phyloP scores from a whole-genome alignment of 306 rosid species.

The Prunus mume region DNA sequence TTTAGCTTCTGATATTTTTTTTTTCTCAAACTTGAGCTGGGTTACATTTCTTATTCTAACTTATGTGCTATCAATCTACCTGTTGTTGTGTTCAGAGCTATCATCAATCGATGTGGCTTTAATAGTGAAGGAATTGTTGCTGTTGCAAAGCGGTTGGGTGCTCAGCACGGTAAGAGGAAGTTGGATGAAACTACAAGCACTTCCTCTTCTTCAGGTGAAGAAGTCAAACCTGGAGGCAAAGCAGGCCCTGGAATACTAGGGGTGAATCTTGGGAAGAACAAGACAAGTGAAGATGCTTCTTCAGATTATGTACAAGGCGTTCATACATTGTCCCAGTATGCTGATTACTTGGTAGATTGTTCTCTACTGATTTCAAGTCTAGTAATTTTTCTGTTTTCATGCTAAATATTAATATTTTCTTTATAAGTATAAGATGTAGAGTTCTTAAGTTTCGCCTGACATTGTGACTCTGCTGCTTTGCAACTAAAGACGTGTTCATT shows the following conservation, averaged over 20 bases:
- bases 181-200: constrained; percentile 58
- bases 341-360: constrained; percentile 67
- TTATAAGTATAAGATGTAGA: neutral
- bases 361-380: constrained; percentile 5
- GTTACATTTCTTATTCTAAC: constrained; percentile 3
- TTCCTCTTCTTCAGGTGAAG: constrained; percentile 56
- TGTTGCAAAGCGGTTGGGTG: constrained; percentile 92
- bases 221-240: constrained; percentile 80
- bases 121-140: constrained; percentile 95
- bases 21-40: neutral
- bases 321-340: constrained; percentile 95
- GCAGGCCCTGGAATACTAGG: constrained; percentile 99
- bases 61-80: constrained; percentile 18
- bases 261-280: constrained; percentile 96
- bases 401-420: neutral
- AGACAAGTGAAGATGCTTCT: constrained; percentile 91
- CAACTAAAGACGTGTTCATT: neutral
- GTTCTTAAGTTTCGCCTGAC: neutral
- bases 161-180: constrained; percentile 94
- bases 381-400: neutral
- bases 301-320: constrained; percentile 96
- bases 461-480: neutral
- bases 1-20: neutral
- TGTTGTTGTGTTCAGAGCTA: constrained; percentile 59
- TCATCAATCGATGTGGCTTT: constrained; percentile 94